These are phyloP conservation scores for Plasmodium ovale DNA, from an alignment of 169 alveolate genomes.

Conservation along the genomic window DNA sequence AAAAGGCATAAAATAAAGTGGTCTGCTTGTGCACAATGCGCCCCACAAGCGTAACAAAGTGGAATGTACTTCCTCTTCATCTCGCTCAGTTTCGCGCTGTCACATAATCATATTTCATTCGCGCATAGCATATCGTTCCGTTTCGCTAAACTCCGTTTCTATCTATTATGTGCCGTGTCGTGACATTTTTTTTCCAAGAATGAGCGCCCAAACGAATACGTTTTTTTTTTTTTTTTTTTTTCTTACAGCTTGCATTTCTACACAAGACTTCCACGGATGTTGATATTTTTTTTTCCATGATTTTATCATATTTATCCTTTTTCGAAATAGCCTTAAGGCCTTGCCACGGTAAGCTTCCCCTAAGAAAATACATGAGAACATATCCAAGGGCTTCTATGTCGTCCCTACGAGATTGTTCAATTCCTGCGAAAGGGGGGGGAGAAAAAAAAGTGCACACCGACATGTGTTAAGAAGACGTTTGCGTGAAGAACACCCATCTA, in stretches of 20 bases:
- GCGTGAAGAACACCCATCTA: not conserved
- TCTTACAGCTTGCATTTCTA: slow-evolving; percentile 90
- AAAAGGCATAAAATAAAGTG: not conserved
- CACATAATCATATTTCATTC: no score
- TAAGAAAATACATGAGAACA: slow-evolving; percentile 96
- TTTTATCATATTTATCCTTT: slow-evolving; percentile 98
- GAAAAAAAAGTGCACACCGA: not conserved
- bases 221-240: not conserved
- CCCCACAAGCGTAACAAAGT: no score
- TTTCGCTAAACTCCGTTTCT: no score
- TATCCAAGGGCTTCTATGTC: slow-evolving; percentile 99
- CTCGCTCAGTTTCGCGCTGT: not conserved
- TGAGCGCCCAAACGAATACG: not conserved
- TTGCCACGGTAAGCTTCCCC: slow-evolving; percentile 99
- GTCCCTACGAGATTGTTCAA: slow-evolving; percentile 98
- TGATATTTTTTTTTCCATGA: slow-evolving; percentile 98
- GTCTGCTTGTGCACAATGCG: no score
- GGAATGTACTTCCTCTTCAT: not conserved
- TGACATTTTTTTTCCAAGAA: no score
- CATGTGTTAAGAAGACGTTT: no score
- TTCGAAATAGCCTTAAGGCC: slow-evolving; percentile 95
- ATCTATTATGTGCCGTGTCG: no score
- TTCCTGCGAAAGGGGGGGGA: slow-evolving; percentile 55
- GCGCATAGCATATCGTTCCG: no score
- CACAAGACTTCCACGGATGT: slow-evolving; percentile 97